A percentile compares a stretch with the other conserved stretches of the same genome.
Conservation (phyloP, 192 early-diverging fungal species). For the Dispira simplex region DNA sequence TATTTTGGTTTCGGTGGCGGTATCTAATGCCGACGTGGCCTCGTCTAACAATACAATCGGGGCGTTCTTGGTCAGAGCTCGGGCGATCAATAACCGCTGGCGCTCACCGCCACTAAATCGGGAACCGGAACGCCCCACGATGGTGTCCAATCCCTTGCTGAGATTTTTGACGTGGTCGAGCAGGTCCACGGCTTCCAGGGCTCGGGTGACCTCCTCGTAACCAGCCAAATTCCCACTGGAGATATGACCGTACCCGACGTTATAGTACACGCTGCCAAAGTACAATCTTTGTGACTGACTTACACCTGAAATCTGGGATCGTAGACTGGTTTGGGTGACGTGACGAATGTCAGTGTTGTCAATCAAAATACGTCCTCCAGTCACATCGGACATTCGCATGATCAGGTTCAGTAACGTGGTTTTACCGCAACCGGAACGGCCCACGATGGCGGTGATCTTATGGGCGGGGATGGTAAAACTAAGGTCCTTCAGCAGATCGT, state of each 20-base stretch:
- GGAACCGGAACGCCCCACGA: neutral
- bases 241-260: neutral
- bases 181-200: neutral
- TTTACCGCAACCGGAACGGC: conserved; percentile 30
- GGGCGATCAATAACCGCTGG: neutral
- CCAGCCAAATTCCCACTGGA: neutral
- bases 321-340: neutral
- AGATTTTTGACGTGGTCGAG: neutral
- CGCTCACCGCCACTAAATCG: conserved; percentile 8
- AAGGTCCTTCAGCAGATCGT: neutral
- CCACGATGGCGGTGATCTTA: conserved; percentile 37
- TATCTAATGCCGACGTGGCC: conserved; percentile 4
- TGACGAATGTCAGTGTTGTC: conserved; percentile 1
- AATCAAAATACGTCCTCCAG: conserved; percentile 11
- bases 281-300: neutral
- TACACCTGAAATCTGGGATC: neutral
- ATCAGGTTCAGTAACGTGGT: conserved; percentile 25
- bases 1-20: neutral
- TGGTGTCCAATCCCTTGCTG: neutral
- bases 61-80: conserved; percentile 5
- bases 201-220: neutral
- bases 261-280: conserved; percentile 1
- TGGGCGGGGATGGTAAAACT: conserved; percentile 15
- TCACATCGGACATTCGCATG: conserved; percentile 17
- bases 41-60: conserved; percentile 6